These are phyloP conservation scores for Exophiala spinifera DNA, from an alignment of 2,329 filamentous ascomycete genomes.

Conservation along the genomic window DNA sequence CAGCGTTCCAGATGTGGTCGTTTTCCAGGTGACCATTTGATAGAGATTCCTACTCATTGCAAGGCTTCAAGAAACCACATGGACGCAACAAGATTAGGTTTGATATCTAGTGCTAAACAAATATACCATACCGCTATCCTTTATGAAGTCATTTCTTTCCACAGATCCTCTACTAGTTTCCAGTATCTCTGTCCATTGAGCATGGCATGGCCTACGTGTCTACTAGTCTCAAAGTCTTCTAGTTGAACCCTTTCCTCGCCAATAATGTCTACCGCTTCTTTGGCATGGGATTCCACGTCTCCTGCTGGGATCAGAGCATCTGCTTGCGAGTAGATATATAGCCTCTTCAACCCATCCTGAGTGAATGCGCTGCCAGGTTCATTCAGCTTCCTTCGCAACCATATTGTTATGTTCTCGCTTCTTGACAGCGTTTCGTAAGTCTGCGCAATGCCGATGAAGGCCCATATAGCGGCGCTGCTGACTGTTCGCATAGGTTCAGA, in stretches of 20 bases:
- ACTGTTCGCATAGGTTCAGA: constrained; percentile 6
- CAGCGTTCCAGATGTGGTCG: no score
- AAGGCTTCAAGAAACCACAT: no score
- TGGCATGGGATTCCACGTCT: constrained; percentile 51
- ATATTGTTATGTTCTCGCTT: constrained; percentile 30
- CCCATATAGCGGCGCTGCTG: constrained; percentile 29
- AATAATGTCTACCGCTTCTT: constrained; percentile 34
- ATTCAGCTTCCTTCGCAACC: constrained; percentile 32
- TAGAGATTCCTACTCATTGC: no score
- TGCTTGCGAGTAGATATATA: constrained; percentile 53
- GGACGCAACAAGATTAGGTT: neutral
- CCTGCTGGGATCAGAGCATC: constrained; percentile 49
- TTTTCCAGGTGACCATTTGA: no score
- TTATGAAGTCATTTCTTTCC: constrained; percentile 33
- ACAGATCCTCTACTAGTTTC: constrained; percentile 47
- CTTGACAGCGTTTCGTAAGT: constrained; percentile 32
- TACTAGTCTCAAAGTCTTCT: constrained; percentile 49
- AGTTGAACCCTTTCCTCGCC: constrained; percentile 34
- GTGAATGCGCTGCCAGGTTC: constrained; percentile 37
- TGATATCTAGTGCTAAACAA: neutral
- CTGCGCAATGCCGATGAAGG: constrained; percentile 42
- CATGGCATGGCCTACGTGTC: constrained; percentile 53
- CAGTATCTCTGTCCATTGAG: constrained; percentile 52
- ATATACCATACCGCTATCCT: neutral
- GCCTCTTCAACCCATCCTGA: constrained; percentile 46